Base-by-base conservation (phyloP, 176 grass and related monocot species). In the Musa acuminata region DNA sequence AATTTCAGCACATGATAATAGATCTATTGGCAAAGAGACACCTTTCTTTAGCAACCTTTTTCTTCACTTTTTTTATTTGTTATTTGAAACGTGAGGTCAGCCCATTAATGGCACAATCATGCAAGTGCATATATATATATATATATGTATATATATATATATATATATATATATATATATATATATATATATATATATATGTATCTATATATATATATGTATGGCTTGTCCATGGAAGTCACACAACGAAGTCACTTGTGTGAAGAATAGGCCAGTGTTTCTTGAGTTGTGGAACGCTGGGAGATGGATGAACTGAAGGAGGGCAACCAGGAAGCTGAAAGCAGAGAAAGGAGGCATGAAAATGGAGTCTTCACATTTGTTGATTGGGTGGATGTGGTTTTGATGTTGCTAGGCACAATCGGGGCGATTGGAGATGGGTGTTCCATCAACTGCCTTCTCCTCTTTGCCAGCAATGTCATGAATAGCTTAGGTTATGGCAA, bases 401-500 rank as follows among this genome's bases (percentile, higher is more conserved):
- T 98, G 71, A 98, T 93, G 94, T 64, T 55, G 20, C 48, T 98
- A 62, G 94, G 94, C 77, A 91, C 90, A 24, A 78, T 93, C 14
- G 94, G 94, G 0, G 88, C 90, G 59, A 73, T 98, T 23, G 94
- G 84, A 59, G 94, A 98, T 75, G 94, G 94, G 17, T 98, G 94
- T 82, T 93, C 94, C 49, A 88, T 86, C 52, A 98, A 98, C 68
- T 87, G 85, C 57, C 90, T 98, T 49, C 88, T 98, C 72, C 85
- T 98, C 80, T 98, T 98, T 74, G 94, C 90, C 7, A 93, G 90
- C 87, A 81, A 86, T 64, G 86, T 98, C n/a, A 93, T 98, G 88
- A 98, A 98, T 80, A 87, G 82, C 67, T 82, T 98, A 29, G 94
- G 94, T 5, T 82, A 84, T 69, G 84, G 85, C 13, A 80, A 68